Percentiles rank a stretch among this genome's conserved stretches.
These are phyloP conservation scores for Diaporthe eres DNA, from an alignment of 2,329 filamentous ascomycete genomes.

Conservation along the genomic window DNA sequence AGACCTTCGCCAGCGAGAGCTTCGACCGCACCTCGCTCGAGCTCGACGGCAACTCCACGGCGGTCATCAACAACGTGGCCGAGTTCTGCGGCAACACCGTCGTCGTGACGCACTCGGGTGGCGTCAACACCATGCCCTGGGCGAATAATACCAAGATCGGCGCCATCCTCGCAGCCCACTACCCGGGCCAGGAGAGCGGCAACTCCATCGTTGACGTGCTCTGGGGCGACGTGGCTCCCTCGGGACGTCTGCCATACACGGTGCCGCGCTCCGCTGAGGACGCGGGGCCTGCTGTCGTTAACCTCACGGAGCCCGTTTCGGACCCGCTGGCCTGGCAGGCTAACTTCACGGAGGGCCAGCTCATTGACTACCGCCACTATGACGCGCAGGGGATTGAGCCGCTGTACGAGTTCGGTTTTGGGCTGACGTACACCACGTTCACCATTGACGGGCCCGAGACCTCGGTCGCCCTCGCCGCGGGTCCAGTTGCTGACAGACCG, in stretches of 20 bases:
- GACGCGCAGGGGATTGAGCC: slow-evolving; percentile 62
- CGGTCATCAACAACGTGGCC: slow-evolving; percentile 67
- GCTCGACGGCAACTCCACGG: slow-evolving; percentile 72
- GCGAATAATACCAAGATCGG: slow-evolving; percentile 71
- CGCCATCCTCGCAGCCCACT: slow-evolving; percentile 71
- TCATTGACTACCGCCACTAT: slow-evolving; percentile 70
- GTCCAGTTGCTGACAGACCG: slow-evolving; percentile 43
- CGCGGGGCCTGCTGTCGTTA: slow-evolving; percentile 52
- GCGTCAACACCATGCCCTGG: slow-evolving; percentile 68
- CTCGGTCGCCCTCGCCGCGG: slow-evolving; percentile 48
- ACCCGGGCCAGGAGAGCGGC: slow-evolving; percentile 74
- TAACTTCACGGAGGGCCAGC: slow-evolving; percentile 65
- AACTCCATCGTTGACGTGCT: slow-evolving; percentile 73
- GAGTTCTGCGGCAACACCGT: slow-evolving; percentile 62
- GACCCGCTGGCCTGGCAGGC: slow-evolving; percentile 51
- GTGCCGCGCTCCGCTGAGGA: slow-evolving; percentile 64
- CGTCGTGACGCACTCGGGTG: slow-evolving; percentile 72
- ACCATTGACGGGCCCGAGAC: not conserved
- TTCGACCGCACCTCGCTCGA: slow-evolving; percentile 65
- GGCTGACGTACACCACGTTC: slow-evolving; percentile 62
- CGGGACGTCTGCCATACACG: slow-evolving; percentile 73
- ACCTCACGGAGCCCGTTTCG: slow-evolving; percentile 64
- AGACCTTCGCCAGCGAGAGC: slow-evolving; percentile 72
- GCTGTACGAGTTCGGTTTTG: slow-evolving; percentile 68
- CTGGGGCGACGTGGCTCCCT: slow-evolving; percentile 71